phyloP scores from a whole-genome alignment of 192 early-diverging fungal genomes.

The Backusella morwellensis region DNA sequence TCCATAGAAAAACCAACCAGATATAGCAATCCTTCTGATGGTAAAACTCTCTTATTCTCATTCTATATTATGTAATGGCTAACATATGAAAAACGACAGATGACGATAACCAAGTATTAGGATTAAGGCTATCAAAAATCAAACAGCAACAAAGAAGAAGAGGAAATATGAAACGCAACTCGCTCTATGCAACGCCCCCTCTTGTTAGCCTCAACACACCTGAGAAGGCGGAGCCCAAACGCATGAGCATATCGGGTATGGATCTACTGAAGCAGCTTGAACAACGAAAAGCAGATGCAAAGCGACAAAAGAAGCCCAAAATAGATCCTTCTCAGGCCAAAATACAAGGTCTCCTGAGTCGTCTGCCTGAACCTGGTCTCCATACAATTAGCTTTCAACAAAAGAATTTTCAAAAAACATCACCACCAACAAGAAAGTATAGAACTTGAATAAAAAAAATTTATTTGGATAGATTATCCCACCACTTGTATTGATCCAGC shows the following conservation, averaged over 20 bases:
- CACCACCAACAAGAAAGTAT: not conserved
- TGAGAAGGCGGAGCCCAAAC: not conserved
- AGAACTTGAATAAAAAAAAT: not conserved
- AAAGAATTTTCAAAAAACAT: slow-evolving; percentile 2
- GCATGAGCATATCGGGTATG: slow-evolving; percentile 25
- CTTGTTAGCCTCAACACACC: not conserved
- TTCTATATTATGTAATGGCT: not conserved
- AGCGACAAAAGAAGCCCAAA: slow-evolving; percentile 20
- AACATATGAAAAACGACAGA: not conserved
- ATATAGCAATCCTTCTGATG: not conserved
- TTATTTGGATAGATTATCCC: slow-evolving; percentile 65
- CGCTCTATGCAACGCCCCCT: not conserved
- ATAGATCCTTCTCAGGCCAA: slow-evolving; percentile 18
- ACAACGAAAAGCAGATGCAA: slow-evolving; percentile 13
- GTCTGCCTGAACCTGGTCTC: slow-evolving; percentile 16
- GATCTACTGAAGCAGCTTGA: slow-evolving; percentile 20
- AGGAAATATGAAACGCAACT: not conserved
- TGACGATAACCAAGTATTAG: not conserved
- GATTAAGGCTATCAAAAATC: not conserved
- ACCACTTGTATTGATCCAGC: slow-evolving; percentile 79
- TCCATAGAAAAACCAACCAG: not conserved
- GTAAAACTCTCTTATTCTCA: not conserved
- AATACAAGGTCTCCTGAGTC: slow-evolving; percentile 20
- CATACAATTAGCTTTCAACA: slow-evolving; percentile 23
- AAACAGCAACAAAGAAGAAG: not conserved